Evolutionary conservation across 495 filamentous ascomycete genomes (phyloP).

Genomic region (Podospora didyma): DNA sequence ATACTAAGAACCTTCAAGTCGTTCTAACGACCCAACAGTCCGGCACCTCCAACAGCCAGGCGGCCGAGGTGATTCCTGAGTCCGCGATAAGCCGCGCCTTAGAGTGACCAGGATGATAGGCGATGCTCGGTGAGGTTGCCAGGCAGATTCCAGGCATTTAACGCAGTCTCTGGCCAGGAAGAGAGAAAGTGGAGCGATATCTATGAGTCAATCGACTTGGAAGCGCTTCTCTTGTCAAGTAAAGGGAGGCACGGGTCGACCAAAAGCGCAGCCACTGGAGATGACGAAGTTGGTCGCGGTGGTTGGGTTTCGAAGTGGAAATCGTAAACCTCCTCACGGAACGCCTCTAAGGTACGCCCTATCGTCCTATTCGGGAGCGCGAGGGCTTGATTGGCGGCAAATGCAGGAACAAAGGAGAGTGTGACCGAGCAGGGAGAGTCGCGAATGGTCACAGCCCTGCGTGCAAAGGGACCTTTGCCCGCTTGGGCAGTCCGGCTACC

Average conservation of each 20-base stretch:
- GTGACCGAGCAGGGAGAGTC: no score
- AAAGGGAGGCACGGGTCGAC: neutral
- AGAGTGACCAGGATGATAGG: neutral
- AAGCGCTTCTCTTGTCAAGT: neutral
- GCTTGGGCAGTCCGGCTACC: neutral
- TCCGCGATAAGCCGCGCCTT: slow-evolving; percentile 1
- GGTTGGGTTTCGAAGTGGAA: neutral
- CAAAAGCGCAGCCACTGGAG: neutral
- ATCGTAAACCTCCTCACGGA: neutral
- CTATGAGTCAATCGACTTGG: slow-evolving; percentile 12
- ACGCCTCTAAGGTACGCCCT: no score
- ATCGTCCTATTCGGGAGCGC: no score
- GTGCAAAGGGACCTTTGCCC: neutral
- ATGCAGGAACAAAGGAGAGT: no score
- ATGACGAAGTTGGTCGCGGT: neutral
- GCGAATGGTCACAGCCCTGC: no score
- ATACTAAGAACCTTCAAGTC: neutral
- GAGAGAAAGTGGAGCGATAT: slow-evolving; percentile 9
- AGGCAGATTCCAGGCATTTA: slow-evolving; percentile 19
- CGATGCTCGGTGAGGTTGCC: slow-evolving; percentile 14
- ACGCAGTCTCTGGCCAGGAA: slow-evolving; percentile 8
- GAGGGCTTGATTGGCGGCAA: no score
- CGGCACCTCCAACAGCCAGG: neutral
- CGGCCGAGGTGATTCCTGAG: neutral
- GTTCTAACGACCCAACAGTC: neutral